Evolutionary conservation across 352 stramenopile genomes (phyloP).

Genomic region (Globisporangium sylvaticum): DNA sequence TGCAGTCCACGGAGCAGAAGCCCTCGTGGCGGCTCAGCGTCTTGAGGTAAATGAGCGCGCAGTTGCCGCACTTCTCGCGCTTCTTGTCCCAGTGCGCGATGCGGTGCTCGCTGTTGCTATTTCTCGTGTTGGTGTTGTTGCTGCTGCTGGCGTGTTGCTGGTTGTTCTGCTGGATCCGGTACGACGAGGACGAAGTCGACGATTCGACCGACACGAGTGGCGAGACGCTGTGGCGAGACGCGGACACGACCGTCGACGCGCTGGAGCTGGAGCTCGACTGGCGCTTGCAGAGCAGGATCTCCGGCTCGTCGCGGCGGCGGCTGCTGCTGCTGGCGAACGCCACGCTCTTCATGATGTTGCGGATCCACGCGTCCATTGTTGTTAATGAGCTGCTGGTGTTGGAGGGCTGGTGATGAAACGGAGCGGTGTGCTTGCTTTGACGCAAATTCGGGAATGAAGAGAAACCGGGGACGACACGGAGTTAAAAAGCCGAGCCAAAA

Average conservation of each 20-base stretch:
- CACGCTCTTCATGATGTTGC: conserved; percentile 20
- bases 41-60: conserved; percentile 84
- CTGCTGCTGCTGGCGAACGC: conserved; percentile 8
- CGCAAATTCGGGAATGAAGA: conserved; percentile 46
- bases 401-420: neutral
- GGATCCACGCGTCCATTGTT: conserved; percentile 45
- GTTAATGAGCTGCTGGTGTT: neutral
- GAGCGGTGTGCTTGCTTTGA: conserved; percentile 2
- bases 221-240: neutral
- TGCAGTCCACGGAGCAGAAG: conserved; percentile 87
- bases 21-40: conserved; percentile 66
- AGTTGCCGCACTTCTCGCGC: conserved; percentile 82
- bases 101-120: conserved; percentile 38
- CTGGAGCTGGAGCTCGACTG: neutral
- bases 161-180: neutral
- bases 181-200: conserved; percentile 6
- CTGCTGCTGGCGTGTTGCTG: neutral
- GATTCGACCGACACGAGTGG: neutral
- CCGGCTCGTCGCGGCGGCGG: conserved; percentile 18
- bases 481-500: conserved; percentile 3
- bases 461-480: neutral
- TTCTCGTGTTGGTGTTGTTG: neutral
- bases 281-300: conserved; percentile 24
- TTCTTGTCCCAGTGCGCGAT: conserved; percentile 86
- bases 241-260: neutral